Evolutionary conservation across 129 eudicot genomes (phyloP).

Genomic region (Flaveria sonorensis): DNA sequence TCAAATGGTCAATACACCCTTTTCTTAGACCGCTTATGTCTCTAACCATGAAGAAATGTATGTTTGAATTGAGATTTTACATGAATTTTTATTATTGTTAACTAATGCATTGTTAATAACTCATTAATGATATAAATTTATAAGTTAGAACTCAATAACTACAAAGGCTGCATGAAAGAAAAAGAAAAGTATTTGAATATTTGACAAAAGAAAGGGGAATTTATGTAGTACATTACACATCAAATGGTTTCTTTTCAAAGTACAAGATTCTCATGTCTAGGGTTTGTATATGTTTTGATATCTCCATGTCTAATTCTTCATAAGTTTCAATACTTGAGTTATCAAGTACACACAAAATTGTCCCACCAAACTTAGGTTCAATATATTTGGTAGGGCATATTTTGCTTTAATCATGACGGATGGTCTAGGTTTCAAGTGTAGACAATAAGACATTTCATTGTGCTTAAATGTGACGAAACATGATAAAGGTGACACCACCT

Average conservation of each 20-base stretch:
- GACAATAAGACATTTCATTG: slow-evolving; percentile 54
- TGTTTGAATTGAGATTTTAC: background rate
- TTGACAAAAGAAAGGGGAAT: slow-evolving; percentile 32
- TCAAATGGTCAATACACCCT: background rate
- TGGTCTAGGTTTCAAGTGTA: slow-evolving; percentile 36
- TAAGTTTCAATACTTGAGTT: slow-evolving; percentile 33
- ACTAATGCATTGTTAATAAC: background rate
- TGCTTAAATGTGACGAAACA: slow-evolving; percentile 60
- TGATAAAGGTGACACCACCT: slow-evolving; percentile 42
- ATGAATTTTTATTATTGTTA: background rate
- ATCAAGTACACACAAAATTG: slow-evolving; percentile 42
- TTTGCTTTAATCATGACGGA: slow-evolving; percentile 34
- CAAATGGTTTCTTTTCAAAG: slow-evolving; percentile 49
- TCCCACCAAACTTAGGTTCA: slow-evolving; percentile 61
- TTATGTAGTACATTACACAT: slow-evolving; percentile 40
- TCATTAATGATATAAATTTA: background rate
- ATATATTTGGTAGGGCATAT: slow-evolving; percentile 40
- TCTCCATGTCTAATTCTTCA: slow-evolving; percentile 29
- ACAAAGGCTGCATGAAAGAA: background rate
- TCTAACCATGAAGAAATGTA: background rate
- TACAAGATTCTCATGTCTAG: slow-evolving; percentile 54
- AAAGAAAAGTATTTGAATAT: background rate
- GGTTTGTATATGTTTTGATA: slow-evolving; percentile 36
- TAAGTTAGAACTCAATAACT: background rate
- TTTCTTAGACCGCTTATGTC: background rate